A percentile compares a stretch with the other conserved stretches of the same genome.
These are phyloP conservation scores for Rhynchosporium secalis DNA, from an alignment of 2,329 filamentous ascomycete genomes.

Conservation along the genomic window DNA sequence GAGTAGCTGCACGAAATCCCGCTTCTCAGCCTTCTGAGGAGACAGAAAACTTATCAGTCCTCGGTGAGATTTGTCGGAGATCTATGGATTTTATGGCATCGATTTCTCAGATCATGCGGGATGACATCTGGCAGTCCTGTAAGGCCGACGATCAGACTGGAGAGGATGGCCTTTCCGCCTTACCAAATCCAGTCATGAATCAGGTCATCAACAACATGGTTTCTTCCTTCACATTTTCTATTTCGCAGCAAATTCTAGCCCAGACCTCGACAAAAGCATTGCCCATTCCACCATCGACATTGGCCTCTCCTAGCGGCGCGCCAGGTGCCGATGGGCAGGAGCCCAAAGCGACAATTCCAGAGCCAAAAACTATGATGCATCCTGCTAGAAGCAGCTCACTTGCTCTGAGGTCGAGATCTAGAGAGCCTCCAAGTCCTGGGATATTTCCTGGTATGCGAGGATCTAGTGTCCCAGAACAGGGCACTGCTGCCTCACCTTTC, in stretches of 20 bases:
- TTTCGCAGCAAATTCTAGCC: conserved; percentile 73
- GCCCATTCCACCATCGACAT: conserved; percentile 62
- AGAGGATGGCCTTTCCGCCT: conserved; percentile 38
- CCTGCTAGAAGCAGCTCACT: conserved; percentile 66
- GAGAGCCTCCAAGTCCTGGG: conserved; percentile 53
- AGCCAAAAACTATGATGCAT: conserved; percentile 71
- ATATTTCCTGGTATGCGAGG: conserved; percentile 53
- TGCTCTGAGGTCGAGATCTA: conserved; percentile 43
- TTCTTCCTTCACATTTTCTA: conserved; percentile 74
- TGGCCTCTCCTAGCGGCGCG: conserved; percentile 42
- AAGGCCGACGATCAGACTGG: conserved; percentile 14
- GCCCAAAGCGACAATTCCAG: conserved; percentile 61
- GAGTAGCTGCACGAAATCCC: conserved; percentile 54
- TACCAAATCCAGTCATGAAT: conserved; percentile 42
- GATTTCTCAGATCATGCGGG: conserved; percentile 75
- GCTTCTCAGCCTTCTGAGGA: conserved; percentile 55
- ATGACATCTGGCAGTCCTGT: conserved; percentile 70
- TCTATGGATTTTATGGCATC: conserved; percentile 82
- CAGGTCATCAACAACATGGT: conserved; percentile 72
- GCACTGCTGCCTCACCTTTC: conserved; percentile 49
- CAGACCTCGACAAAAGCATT: conserved; percentile 71
- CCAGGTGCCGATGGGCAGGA: conserved; percentile 49
- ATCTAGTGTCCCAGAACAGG: conserved; percentile 41
- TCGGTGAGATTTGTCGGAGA: conserved; percentile 84
- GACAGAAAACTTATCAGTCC: conserved; percentile 70